Conservation (phyloP, 1,284 basidiomycete genomes). For the Meira nashicola region DNA sequence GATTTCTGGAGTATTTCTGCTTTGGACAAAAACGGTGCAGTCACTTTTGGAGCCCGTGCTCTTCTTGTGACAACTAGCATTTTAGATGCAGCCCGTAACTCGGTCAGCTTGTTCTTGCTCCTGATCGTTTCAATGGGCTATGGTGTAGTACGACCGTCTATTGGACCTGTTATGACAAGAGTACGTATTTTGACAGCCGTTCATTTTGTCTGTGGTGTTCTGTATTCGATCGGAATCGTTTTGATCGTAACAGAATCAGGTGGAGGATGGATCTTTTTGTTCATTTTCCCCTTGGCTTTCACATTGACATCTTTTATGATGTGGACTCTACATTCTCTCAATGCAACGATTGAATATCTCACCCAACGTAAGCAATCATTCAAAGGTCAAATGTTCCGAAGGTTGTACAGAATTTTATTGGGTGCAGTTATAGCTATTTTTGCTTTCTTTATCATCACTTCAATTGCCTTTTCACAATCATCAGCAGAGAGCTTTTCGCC, state of each 20-base stretch:
- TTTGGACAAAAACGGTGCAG: conserved; percentile 24
- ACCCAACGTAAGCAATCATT: conserved; percentile 46
- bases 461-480: conserved; percentile 82
- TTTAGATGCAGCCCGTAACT: conserved; percentile 86
- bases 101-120: conserved; percentile 89
- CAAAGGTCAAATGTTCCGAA: conserved; percentile 54
- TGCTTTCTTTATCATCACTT: conserved; percentile 73
- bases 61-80: conserved; percentile 56
- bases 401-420: conserved; percentile 80
- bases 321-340: conserved; percentile 63
- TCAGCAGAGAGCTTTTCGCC: conserved; percentile 88
- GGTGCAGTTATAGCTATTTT: conserved; percentile 75
- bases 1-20: conserved; percentile 40
- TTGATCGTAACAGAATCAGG: conserved; percentile 73
- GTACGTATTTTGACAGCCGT: conserved; percentile 71
- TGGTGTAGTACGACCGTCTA: conserved; percentile 60
- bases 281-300: conserved; percentile 84
- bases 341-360: conserved; percentile 41
- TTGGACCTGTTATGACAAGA: conserved; percentile 72
- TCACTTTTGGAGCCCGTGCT: conserved; percentile 37
- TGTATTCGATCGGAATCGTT: conserved; percentile 56
- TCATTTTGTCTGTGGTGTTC: conserved; percentile 85
- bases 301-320: conserved; percentile 88
- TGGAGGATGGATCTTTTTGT: conserved; percentile 52
- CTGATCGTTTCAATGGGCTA: conserved; percentile 66